These are phyloP conservation scores for Periconia sp. DNA, from an alignment of 2,329 filamentous ascomycete genomes.

Conservation along the genomic window DNA sequence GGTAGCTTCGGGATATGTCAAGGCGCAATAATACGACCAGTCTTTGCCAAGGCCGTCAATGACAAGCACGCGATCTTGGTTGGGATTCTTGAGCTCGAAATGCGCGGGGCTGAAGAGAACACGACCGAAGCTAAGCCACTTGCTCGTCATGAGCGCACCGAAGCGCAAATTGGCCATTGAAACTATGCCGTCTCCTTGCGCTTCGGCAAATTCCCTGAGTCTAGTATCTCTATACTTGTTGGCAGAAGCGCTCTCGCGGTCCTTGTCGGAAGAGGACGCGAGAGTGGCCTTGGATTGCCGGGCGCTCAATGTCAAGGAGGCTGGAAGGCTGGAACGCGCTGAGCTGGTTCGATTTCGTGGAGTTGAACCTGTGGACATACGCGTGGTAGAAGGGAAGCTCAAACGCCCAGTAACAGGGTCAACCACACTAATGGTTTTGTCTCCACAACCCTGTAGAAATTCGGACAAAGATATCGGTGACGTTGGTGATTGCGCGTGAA, in stretches of 20 bases:
- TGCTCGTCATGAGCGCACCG: slow-evolving; percentile 81
- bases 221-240: slow-evolving; percentile 58
- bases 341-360: slow-evolving; percentile 26
- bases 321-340: slow-evolving; percentile 38
- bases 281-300: slow-evolving; percentile 37
- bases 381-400: slow-evolving; percentile 37
- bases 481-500: slow-evolving; percentile 53
- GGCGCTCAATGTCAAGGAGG: slow-evolving; percentile 29
- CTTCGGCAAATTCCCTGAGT: slow-evolving; percentile 49
- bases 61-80: slow-evolving; percentile 69
- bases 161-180: slow-evolving; percentile 75
- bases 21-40: slow-evolving; percentile 83
- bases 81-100: slow-evolving; percentile 64
- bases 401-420: slow-evolving; percentile 42
- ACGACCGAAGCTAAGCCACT: slow-evolving; percentile 83
- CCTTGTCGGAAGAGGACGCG: slow-evolving; percentile 34
- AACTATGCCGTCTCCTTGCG: slow-evolving; percentile 39
- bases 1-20: slow-evolving; percentile 73
- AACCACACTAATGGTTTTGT: slow-evolving; percentile 41
- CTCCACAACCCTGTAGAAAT: slow-evolving; percentile 55
- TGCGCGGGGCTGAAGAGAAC: slow-evolving; percentile 80
- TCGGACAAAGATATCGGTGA: slow-evolving; percentile 58
- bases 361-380: slow-evolving; percentile 31
- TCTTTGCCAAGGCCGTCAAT: slow-evolving; percentile 86
- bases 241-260: slow-evolving; percentile 34